These are phyloP conservation scores for Pseudocercospora musae DNA, from an alignment of 2,329 filamentous ascomycete genomes.

Conservation along the genomic window DNA sequence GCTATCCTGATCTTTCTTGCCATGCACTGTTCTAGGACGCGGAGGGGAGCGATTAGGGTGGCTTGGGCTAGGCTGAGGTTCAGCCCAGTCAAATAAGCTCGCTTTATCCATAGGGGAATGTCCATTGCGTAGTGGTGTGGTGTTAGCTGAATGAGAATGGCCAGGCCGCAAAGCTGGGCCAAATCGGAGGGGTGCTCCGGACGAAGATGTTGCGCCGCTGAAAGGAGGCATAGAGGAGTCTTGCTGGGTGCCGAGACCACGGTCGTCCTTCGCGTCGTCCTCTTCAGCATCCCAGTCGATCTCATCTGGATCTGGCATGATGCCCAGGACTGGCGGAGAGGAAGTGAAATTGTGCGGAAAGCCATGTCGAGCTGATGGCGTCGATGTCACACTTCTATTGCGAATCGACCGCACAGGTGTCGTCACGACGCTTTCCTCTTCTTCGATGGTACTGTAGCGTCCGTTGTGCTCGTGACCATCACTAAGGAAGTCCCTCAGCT, in stretches of 20 bases:
- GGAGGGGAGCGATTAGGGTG: conserved; percentile 58
- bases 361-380: conserved; percentile 37
- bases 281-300: conserved; percentile 38
- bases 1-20: conserved; percentile 68
- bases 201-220: neutral
- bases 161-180: conserved; percentile 22
- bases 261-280: conserved; percentile 27
- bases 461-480: conserved; percentile 40
- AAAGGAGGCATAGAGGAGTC: conserved; percentile 29
- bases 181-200: conserved; percentile 24
- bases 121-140: conserved; percentile 39
- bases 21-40: conserved; percentile 71
- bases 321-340: conserved; percentile 45
- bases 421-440: conserved; percentile 47
- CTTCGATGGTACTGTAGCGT: conserved; percentile 47
- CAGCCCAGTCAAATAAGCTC: conserved; percentile 67
- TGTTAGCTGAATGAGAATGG: conserved; percentile 33
- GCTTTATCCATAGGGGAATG: conserved; percentile 44
- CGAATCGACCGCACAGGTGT: conserved; percentile 47
- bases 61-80: conserved; percentile 62
- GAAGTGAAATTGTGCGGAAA: conserved; percentile 38
- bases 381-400: conserved; percentile 34
- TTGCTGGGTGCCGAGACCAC: conserved; percentile 35
- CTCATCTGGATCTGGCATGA: conserved; percentile 35
- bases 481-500: conserved; percentile 48